Evolutionary conservation across 2,329 filamentous ascomycete genomes (phyloP), one percentile per base, ranked within the genome.

Genomic region (Trichoderma oligosporum): DNA sequence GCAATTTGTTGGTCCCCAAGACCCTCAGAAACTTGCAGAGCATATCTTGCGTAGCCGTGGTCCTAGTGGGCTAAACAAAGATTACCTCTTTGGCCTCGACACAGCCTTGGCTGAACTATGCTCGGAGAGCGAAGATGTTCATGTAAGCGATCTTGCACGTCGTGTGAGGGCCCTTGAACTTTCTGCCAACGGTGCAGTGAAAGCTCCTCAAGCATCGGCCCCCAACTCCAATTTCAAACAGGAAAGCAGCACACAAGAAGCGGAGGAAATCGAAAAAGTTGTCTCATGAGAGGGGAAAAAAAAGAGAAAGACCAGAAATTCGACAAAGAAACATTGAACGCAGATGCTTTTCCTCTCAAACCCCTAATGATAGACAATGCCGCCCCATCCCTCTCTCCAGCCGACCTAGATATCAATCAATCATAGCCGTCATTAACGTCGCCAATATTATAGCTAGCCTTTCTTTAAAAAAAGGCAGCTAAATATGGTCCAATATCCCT

Each of bases 1-100:
- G 56, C 94, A 97, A 71, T 99, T 99, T 68, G 79, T 92, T 35
- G 91, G 90, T 0, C 85, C 87, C 0, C 91, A 96, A 69, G 86
- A 94, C 54, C 88, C 89, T 1, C 83, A 91, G 66, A 71, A 76
- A 39, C 80, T 97, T 49, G 92, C 93, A 22, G 81, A 84, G 71
- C 89, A 93, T 72, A 97, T 99, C 65, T 81, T 85, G 64, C 76
- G 76, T 46, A 91, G 89, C 65, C 73, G 77, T 38, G 94, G 94
- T 0, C 89, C 92, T 22, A 97, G 91, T 72, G 94, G 94, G 1
- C 83, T 87, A 68, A 97, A 97, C 71, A 85, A 81, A 59, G 93
- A 97, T 68, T 99, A 99, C 73, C 78, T 99, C 39, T 87, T 90
- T 68, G 80, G 86, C 63, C 77, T 99, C 41, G 89, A 97, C 68